Conservation (phyloP, 306 rosid genomes). For the Ochetophila trinervis region DNA sequence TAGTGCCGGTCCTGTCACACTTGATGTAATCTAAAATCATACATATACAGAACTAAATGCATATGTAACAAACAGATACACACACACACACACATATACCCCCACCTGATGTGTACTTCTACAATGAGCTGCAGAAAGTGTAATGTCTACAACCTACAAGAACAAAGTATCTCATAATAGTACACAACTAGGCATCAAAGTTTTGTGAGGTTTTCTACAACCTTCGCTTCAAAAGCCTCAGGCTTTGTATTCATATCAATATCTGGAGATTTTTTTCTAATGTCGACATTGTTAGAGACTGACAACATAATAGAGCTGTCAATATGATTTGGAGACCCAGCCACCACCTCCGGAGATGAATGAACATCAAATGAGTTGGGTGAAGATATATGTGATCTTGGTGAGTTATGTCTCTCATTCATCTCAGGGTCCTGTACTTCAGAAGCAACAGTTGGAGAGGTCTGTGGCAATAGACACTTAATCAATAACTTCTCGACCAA, state of each 20-base stretch:
- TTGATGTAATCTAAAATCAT: too few relatives aligned
- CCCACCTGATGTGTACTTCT: slow-evolving; percentile 6
- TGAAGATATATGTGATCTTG: slow-evolving; percentile 25
- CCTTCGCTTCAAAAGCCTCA: slow-evolving; percentile 6
- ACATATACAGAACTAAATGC: slow-evolving; percentile 5
- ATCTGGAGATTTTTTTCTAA: slow-evolving; percentile 16
- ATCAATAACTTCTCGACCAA: slow-evolving; percentile 21
- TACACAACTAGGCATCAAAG: background rate
- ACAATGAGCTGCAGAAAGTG: slow-evolving; percentile 13
- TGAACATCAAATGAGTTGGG: slow-evolving; percentile 19
- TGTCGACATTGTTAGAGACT: slow-evolving; percentile 3
- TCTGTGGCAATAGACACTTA: slow-evolving; percentile 11
- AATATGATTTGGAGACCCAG: slow-evolving; percentile 11
- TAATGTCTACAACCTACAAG: slow-evolving; percentile 12
- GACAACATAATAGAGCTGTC: slow-evolving; percentile 24
- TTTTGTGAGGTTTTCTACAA: slow-evolving; percentile 11
- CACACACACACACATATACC: too few relatives aligned
- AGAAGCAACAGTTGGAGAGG: slow-evolving; percentile 20
- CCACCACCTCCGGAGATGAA: slow-evolving; percentile 23
- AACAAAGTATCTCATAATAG: background rate
- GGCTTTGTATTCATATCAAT: slow-evolving; percentile 35
- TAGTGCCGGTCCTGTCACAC: too few relatives aligned
- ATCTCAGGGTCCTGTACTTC: slow-evolving; percentile 24
- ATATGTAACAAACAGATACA: too few relatives aligned
- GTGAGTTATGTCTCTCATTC: slow-evolving; percentile 19